Percentiles rank a stretch among this genome's conserved stretches.
These are phyloP conservation scores for Neofusicoccum umdonicola DNA, from an alignment of 2,329 filamentous ascomycete genomes.

Conservation along the genomic window DNA sequence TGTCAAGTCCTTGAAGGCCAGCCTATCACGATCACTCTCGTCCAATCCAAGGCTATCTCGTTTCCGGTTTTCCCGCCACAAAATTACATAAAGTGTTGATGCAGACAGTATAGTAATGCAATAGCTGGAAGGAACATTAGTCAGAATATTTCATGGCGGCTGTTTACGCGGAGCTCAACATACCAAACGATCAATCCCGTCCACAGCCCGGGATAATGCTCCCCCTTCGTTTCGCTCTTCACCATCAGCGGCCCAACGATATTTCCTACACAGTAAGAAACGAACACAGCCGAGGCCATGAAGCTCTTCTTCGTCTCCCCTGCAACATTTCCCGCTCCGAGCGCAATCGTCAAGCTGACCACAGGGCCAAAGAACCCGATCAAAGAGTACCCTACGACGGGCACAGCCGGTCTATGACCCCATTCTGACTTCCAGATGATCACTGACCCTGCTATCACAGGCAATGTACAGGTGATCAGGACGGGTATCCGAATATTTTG, in stretches of 20 bases:
- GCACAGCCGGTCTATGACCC: constrained; percentile 61
- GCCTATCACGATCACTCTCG: constrained; percentile 60
- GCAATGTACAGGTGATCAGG: constrained; percentile 51
- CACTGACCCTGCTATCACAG: constrained; percentile 70
- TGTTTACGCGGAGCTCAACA: constrained; percentile 18
- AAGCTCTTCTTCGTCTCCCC: constrained; percentile 77
- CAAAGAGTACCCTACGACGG: constrained; percentile 69
- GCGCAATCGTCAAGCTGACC: constrained; percentile 58
- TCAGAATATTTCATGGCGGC: too few relatives aligned
- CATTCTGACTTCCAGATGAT: constrained; percentile 70
- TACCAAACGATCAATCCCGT: constrained; percentile 62
- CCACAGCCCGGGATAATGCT: constrained; percentile 72
- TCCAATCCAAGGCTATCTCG: constrained; percentile 32
- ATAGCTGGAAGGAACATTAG: too few relatives aligned
- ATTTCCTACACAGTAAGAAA: too few relatives aligned
- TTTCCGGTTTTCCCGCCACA: too few relatives aligned
- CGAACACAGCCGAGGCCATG: constrained; percentile 52
- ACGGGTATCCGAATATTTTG: too few relatives aligned
- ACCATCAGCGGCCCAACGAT: constrained; percentile 44
- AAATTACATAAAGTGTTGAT: too few relatives aligned
- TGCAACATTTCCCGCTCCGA: constrained; percentile 67
- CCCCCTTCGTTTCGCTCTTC: constrained; percentile 59
- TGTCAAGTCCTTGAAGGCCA: constrained; percentile 67
- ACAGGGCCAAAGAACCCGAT: constrained; percentile 72
- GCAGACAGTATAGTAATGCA: too few relatives aligned